Percentiles rank a stretch among this genome's conserved stretches.
phyloP scores from a whole-genome alignment of 768 basidiomycete species.

The Lactifluus hygrophoroides region DNA sequence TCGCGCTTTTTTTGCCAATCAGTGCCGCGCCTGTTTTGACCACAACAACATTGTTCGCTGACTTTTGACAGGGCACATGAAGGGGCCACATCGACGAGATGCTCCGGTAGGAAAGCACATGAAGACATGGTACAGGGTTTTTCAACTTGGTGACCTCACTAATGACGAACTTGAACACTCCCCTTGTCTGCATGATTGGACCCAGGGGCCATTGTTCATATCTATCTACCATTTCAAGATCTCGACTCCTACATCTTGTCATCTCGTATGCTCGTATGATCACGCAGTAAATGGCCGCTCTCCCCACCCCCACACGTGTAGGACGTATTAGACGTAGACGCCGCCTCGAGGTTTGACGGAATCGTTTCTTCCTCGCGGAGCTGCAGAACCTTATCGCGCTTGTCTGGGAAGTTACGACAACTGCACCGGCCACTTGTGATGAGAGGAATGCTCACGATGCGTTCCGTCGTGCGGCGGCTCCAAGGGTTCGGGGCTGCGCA shows the following conservation, averaged over 20 bases:
- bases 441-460: conserved; percentile 39
- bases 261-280: conserved; percentile 34
- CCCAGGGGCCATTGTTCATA: conserved; percentile 21
- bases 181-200: conserved; percentile 21
- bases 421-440: conserved; percentile 48
- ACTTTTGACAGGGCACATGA: not conserved
- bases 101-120: conserved; percentile 25
- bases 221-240: conserved; percentile 24
- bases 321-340: conserved; percentile 29
- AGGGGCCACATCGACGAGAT: conserved; percentile 26
- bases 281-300: conserved; percentile 41
- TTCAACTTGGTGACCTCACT: conserved; percentile 36
- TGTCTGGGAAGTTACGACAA: conserved; percentile 36
- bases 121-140: conserved; percentile 46
- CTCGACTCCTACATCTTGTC: conserved; percentile 12
- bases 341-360: conserved; percentile 34
- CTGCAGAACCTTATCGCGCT: conserved; percentile 22
- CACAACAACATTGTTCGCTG: not conserved
- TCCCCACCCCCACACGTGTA: too few species aligned
- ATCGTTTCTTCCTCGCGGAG: conserved; percentile 39
- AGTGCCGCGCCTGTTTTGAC: not conserved
- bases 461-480: conserved; percentile 31
- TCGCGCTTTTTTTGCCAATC: not conserved
- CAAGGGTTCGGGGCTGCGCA: conserved; percentile 37
- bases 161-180: conserved; percentile 16